Base-by-base conservation (phyloP, 768 basidiomycete genomes). In the Leccinum uliginosum region DNA sequence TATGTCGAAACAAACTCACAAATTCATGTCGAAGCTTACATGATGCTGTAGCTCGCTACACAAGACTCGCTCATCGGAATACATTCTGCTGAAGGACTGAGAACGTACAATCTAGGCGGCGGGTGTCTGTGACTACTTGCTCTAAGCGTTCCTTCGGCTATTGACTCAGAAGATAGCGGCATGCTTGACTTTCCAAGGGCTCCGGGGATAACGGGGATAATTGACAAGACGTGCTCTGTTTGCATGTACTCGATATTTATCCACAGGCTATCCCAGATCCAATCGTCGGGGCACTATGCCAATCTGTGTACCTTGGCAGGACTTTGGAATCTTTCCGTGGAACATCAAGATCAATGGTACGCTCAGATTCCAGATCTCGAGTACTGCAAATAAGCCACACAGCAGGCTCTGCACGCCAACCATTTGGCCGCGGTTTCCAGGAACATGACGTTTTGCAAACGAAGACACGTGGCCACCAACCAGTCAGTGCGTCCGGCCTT, bases 301-400 rank as follows among this genome's bases (percentile, higher is more conserved):
- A 46, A 12, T n/a, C 6, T 10, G 21, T 9, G 57, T 59, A 15
- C 45, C 57, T 53, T 53, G 57, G 58, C 34, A 53, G 15, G 34
- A 11, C 8, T 10, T 24, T 53, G 58, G 26, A 43, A 35, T 11
- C 17, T n/a, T 32, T 29, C 57, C 4, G 9, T 45, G 19, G 59
- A 55, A 60, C 2, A 26, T 59, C 45, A 4, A 4, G 32, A 26
- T 4, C n/a, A 6, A 12, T 45, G 35, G 26, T 9, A 29, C 6
- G 38, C 38, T 19, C 17, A 6, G 9, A 26, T 21, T 6, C 21
- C 6, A 35, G 8, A 14, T 2, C 3, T 2, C 7, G 19, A 12
- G 24, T 17, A 32, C 44, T 3, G 44, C 29, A 30, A 53, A 10
- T 8, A 14, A n/a, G 11, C 7, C 3, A 9, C 4, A 6, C 3